Conservation (phyloP, 805 yeast species). For the Limtongia smithiae region DNA sequence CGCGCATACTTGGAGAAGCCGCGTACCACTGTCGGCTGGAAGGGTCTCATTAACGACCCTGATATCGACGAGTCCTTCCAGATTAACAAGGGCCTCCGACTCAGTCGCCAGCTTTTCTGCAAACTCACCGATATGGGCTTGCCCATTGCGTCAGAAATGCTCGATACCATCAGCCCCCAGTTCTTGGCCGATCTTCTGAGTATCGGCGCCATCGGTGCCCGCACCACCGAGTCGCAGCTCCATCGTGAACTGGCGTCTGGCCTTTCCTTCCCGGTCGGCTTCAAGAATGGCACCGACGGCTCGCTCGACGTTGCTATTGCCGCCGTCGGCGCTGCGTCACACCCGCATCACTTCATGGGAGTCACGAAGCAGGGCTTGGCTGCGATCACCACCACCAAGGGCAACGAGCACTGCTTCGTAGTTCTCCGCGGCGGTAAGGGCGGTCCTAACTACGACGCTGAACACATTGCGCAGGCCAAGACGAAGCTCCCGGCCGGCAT, state of each 20-base stretch:
- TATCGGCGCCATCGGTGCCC: conserved; percentile 97
- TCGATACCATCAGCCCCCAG: conserved; percentile 97
- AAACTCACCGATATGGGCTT: conserved; percentile 74
- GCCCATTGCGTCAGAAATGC: conserved; percentile 97
- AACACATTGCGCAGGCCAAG: conserved; percentile 72
- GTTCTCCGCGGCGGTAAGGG: conserved; percentile 94
- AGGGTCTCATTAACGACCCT: conserved; percentile 95
- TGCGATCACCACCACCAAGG: conserved; percentile 93
- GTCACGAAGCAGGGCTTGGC: conserved; percentile 97
- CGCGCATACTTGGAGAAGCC: conserved; percentile 98
- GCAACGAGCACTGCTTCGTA: conserved; percentile 90
- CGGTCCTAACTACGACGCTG: conserved; percentile 88
- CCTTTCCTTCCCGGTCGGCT: conserved; percentile 96
- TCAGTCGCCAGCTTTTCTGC: conserved; percentile 78
- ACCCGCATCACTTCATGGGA: conserved; percentile 92
- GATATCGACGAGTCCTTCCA: conserved; percentile 88
- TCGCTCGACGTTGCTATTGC: conserved; percentile 87
- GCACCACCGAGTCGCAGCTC: conserved; percentile 97
- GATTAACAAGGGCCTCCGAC: conserved; percentile 88
- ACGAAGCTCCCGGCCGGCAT: conserved; percentile 52
- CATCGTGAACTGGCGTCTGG: conserved; percentile 98
- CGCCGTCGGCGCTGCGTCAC: conserved; percentile 87
- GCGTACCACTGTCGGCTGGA: conserved; percentile 99
- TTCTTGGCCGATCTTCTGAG: conserved; percentile 85
- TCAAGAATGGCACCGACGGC: conserved; percentile 98